Percentiles rank a stretch among this genome's conserved stretches.
phyloP scores from a whole-genome alignment of 176 grass and related monocot species.

The Triticum timopheevii region DNA sequence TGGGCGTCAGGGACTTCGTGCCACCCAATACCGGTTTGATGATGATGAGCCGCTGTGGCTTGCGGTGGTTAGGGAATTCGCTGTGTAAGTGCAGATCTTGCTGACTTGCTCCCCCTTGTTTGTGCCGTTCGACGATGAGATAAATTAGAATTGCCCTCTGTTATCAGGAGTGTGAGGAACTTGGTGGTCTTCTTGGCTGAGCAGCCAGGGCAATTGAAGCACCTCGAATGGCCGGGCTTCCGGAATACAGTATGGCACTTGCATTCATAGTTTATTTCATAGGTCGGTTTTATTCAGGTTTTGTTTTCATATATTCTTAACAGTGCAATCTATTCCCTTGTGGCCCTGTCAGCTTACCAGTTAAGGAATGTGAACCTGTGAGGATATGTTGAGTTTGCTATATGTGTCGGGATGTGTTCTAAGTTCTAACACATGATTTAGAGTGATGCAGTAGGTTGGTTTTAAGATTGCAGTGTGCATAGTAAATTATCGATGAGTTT shows the following conservation, averaged over 20 bases:
- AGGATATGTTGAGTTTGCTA: neutral
- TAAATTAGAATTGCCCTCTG: conserved; percentile 14
- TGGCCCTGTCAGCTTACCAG: neutral
- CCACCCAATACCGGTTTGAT: conserved; percentile 34
- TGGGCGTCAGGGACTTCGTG: conserved; percentile 10
- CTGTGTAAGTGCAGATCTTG: conserved; percentile 30
- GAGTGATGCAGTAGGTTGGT: neutral
- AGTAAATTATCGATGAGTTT: neutral
- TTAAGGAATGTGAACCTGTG: neutral
- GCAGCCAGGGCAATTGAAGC: conserved; percentile 83
- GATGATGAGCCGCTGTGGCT: conserved; percentile 44
- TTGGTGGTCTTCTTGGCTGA: conserved; percentile 71
- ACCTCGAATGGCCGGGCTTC: conserved; percentile 84
- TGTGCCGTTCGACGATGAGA: neutral
- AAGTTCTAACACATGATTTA: neutral
- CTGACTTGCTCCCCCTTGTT: neutral
- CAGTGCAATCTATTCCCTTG: neutral
- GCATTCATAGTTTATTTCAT: neutral
- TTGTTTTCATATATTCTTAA: neutral
- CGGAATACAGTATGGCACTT: conserved; percentile 62
- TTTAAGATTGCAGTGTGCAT: neutral
- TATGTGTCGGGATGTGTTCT: neutral
- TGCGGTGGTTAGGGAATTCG: conserved; percentile 31
- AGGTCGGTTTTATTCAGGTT: neutral
- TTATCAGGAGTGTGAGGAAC: conserved; percentile 54